Conservation (phyloP, 169 alveolate species). For the Eimeria falciformis region DNA sequence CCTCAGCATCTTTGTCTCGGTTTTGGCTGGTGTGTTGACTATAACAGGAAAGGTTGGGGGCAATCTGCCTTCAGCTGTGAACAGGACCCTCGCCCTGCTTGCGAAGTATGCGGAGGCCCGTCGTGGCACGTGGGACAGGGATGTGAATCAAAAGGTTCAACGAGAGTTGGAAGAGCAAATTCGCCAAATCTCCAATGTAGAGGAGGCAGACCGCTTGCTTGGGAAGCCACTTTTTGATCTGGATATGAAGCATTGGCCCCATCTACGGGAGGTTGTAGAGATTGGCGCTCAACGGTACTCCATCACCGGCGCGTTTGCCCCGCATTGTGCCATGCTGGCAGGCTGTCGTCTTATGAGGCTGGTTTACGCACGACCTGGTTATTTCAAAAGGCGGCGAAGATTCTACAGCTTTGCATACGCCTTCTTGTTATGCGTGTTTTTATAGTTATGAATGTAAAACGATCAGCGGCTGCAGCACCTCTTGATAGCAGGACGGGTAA, state of each 20-base stretch:
- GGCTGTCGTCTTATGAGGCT: no score
- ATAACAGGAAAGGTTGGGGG: conserved; percentile 5
- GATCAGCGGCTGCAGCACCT: no score
- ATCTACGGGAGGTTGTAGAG: conserved; percentile 41
- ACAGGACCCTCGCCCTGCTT: conserved; percentile 9
- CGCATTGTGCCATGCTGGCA: no score
- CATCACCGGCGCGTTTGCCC: no score
- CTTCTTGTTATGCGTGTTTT: not conserved
- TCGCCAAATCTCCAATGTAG: not conserved
- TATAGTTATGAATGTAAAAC: not conserved
- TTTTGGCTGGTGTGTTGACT: no score
- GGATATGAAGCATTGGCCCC: conserved; percentile 63
- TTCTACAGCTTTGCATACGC: not conserved
- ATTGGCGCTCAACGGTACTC: conserved; percentile 26
- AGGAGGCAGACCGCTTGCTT: conserved; percentile 42
- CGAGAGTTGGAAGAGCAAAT: conserved; percentile 27
- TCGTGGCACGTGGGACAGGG: conserved; percentile 59
- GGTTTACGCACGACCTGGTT: no score
- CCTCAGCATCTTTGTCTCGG: no score
- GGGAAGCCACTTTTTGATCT: conserved; percentile 58
- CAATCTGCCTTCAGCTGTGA: conserved; percentile 53
- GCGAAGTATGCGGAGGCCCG: conserved; percentile 39
- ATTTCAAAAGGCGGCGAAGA: no score
- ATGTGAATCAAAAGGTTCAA: not conserved
- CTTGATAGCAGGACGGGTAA: no score